Conservation (phyloP, 2,329 filamentous ascomycete genomes). For the Aureobasidium pullulans region DNA sequence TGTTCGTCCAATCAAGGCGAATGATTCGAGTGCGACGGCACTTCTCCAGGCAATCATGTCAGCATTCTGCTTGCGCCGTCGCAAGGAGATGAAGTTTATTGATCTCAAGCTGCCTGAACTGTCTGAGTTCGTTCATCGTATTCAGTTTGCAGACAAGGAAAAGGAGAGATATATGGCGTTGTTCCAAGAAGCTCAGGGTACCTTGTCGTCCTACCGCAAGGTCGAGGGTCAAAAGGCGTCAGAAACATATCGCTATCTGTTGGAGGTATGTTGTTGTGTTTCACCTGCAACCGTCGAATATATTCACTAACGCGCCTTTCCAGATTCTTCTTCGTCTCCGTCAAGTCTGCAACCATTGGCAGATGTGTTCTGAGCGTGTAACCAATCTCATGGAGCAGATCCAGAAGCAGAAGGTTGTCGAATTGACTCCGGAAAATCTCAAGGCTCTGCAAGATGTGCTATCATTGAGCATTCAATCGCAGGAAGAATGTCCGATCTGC, state of each 20-base stretch:
- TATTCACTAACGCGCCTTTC: background rate
- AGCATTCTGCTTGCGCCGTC: conserved; percentile 71
- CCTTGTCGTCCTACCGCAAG: conserved; percentile 53
- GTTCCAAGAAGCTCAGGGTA: conserved; percentile 66
- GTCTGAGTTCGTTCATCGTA: conserved; percentile 67
- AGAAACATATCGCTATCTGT: conserved; percentile 62
- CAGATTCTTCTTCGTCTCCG: conserved; percentile 67
- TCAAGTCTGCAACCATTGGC: conserved; percentile 86
- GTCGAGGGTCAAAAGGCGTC: conserved; percentile 23
- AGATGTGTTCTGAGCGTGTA: conserved; percentile 68
- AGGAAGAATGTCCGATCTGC: conserved; percentile 79
- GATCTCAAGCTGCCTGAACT: conserved; percentile 72
- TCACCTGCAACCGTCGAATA: background rate
- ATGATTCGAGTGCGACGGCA: conserved; percentile 46
- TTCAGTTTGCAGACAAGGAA: conserved; percentile 67
- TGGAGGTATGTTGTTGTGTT: conserved; percentile 44
- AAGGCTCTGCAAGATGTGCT: conserved; percentile 67
- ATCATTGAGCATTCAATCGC: conserved; percentile 67
- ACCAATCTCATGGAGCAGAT: conserved; percentile 63
- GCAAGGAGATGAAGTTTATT: conserved; percentile 83
- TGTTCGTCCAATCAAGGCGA: conserved; percentile 57
- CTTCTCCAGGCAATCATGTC: conserved; percentile 70
- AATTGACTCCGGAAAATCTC: conserved; percentile 64
- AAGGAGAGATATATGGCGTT: conserved; percentile 70
- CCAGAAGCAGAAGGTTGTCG: conserved; percentile 59